A percentile compares a stretch with the other conserved stretches of the same genome.
phyloP scores from a whole-genome alignment of 179 eudicot species.

The Spinacia oleracea region DNA sequence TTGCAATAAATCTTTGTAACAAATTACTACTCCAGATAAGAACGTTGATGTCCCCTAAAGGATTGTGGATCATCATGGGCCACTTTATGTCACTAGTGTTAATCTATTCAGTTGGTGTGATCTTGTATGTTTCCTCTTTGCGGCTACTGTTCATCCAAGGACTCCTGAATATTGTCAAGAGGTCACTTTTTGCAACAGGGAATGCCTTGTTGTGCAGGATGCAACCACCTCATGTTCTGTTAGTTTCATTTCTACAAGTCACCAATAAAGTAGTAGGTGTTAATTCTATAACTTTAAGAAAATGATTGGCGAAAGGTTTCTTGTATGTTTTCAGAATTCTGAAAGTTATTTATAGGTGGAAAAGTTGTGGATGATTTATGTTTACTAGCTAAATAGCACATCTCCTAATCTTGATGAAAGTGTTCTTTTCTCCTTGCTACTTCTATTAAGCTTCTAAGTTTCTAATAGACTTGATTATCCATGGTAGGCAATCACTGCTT shows the following conservation, averaged over 20 bases:
- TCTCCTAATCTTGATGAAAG: background rate
- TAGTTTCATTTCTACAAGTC: background rate
- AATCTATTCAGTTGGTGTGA: background rate
- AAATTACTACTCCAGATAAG: background rate
- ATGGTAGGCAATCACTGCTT: slow-evolving; percentile 56
- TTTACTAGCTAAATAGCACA: background rate
- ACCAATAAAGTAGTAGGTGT: background rate
- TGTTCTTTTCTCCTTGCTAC: background rate
- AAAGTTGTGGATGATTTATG: background rate
- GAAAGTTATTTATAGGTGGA: background rate
- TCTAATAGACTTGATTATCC: slow-evolving; percentile 7
- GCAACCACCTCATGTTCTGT: too few species aligned
- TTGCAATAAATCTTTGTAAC: background rate
- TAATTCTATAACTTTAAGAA: background rate
- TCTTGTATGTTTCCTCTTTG: background rate
- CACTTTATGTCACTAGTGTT: background rate
- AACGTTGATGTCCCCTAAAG: background rate
- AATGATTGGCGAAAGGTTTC: background rate
- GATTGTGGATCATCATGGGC: background rate
- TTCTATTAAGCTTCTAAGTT: background rate
- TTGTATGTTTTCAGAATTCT: background rate
- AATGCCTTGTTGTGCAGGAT: background rate
- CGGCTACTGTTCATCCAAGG: background rate
- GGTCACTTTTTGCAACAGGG: background rate
- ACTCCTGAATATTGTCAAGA: background rate